Evolutionary conservation across 305 asterid genomes (phyloP), one percentile per base, ranked within the genome.

Genomic region (Plantago lanceolata): DNA sequence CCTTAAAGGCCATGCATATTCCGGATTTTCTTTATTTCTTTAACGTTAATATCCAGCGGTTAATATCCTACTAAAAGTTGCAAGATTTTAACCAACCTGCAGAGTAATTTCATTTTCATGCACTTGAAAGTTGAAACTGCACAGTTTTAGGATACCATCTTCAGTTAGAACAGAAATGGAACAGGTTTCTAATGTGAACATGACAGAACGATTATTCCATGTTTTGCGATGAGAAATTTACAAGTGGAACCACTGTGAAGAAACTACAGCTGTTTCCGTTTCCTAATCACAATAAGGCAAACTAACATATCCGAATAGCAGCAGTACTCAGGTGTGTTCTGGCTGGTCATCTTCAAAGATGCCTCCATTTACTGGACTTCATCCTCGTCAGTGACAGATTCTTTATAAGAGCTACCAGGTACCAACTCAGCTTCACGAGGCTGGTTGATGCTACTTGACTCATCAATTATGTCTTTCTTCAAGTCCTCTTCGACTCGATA

Each of bases 401-500:
- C 63, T 64, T 66, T 68, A 28, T 45, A 33, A 21, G 69, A 66
- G 40, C 2, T 55, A 55, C 48, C 14, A 1, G 16, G 48, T 9
- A 14, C 47, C 28, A n/a, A 28, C 54, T 69, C n/a, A n/a, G 28
- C 57, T 51, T 26, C 17, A 61, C 45, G 53, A 35, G 52, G 54
- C 59, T 64, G 53, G 8, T 45, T 2, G 9, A 40, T 37, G 17
- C 44, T 49, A 13, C 65, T 51, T 5, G 59, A 48, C 47, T 60
- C 59, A 1, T 62, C 69, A n/a, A 13, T 19, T 3, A 17, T 48
- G 51, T 21, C 57, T 16, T 80, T 74, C 47, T 76, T 57, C 16
- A 56, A 21, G 67, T 55, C 64, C 68, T 86, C 95, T 16, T 85
- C 93, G 26, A 78, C 96, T 73, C 86, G 77, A 65, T 79, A 78